Base-by-base conservation (phyloP, 805 yeast genomes). In the Huiozyma naganishii region DNA sequence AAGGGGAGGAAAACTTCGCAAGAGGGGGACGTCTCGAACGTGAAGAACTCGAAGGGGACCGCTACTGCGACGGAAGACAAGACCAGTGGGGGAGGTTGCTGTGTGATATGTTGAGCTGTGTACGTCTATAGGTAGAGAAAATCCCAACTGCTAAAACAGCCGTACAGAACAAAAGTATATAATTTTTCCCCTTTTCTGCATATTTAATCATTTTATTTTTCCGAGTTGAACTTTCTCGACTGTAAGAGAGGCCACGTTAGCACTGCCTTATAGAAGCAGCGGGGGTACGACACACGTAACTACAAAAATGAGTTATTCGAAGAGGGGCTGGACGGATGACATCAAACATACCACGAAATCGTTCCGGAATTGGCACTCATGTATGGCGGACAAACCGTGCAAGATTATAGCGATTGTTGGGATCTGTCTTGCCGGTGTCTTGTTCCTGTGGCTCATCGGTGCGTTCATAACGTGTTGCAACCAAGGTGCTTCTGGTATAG, bases 391-490 rank as follows among this genome's bases (percentile, higher is more conserved):
- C 60, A 78, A 65, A 38, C 69, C 79, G 39, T 85, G 95, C 62
- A 85, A 84, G 56, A 75, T 83, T 45, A 74, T 81, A 17, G 89
- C 84, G 4, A 83, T 84, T 37, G 84, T 83, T 10, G 81, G 83
- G 3, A 80, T 83, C 3, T 75, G 68, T 0, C 54, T 85, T 9
- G 90, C 79, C 0, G 68, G 58, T 0, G 51, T 84, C 2, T 46
- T 82, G 0, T 64, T 59, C 0, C 41, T 82, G 6, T 80, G 88
- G 83, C 45, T 82, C 4, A 13, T 81, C 1, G 66, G 73, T 10
- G 72, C 77, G 0, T 27, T 84, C 1, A 50, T 80, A 41, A 72
- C 79, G 41, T 79, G 84, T 52, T 48, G 72, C 32, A 72, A 76
- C 54, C 76, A 76, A 50, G 80, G 84, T 53, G 79, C 75, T 3